A percentile compares a stretch with the other conserved stretches of the same genome.
Conservation (phyloP, 371 early-diverging fungal genomes). For the Lichtheimia hyalospora region DNA sequence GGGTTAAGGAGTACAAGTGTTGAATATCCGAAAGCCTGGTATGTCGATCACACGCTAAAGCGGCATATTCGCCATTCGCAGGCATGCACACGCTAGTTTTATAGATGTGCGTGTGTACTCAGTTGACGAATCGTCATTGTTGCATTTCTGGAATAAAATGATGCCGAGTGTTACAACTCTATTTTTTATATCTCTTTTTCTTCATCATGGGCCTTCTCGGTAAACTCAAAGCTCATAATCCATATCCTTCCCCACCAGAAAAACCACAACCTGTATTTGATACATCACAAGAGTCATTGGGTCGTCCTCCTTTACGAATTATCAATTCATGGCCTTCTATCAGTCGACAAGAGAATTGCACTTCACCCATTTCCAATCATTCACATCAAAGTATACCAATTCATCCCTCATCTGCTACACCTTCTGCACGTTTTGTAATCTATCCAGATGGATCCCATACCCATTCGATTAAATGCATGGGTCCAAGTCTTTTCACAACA, state of each 20-base stretch:
- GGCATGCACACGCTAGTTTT: neutral
- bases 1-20: neutral
- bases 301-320: neutral
- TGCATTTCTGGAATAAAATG: too few relatives aligned
- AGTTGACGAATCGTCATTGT: too few relatives aligned
- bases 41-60: neutral
- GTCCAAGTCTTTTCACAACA: neutral
- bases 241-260: neutral
- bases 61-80: neutral
- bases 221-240: neutral
- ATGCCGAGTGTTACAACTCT: too few relatives aligned
- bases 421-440: constrained; percentile 1
- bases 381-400: constrained; percentile 4
- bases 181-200: neutral
- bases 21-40: too few relatives aligned
- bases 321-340: neutral
- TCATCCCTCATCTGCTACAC: neutral
- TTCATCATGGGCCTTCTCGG: neutral
- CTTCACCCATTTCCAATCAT: neutral
- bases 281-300: neutral
- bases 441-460: constrained; percentile 10
- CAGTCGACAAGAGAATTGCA: neutral
- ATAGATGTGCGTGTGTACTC: too few relatives aligned
- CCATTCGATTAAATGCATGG: constrained; percentile 9
- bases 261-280: neutral